These are phyloP conservation scores for Hypoxylon intermedium DNA, from an alignment of 495 filamentous ascomycete species.

Conservation along the genomic window DNA sequence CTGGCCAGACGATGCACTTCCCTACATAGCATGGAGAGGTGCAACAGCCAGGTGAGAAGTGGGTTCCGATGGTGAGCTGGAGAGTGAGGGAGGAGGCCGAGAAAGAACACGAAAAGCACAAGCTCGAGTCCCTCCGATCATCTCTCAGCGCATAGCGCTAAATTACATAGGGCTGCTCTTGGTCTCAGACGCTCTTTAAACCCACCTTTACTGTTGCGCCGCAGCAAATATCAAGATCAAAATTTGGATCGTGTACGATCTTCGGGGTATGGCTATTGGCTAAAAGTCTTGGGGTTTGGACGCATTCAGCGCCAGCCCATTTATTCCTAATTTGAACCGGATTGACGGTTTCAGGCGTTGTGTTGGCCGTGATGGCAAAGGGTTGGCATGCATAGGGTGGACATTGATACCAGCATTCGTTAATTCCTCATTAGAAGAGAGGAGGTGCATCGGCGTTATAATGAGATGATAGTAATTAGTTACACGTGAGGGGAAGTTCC, in stretches of 20 bases:
- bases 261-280: conserved; percentile 14
- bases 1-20: conserved; percentile 38
- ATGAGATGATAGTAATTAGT: conserved; percentile 1
- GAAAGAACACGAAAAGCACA: conserved; percentile 31
- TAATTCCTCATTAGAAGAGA: not conserved
- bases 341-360: not conserved
- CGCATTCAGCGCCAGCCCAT: not conserved
- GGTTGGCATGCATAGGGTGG: not conserved
- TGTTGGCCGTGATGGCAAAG: not conserved
- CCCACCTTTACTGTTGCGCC: conserved; percentile 18
- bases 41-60: conserved; percentile 36
- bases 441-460: conserved; percentile 14
- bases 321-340: not conserved
- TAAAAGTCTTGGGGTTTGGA: not conserved
- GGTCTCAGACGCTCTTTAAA: conserved; percentile 3
- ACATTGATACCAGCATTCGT: conserved; percentile 20
- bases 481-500: not conserved
- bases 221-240: conserved; percentile 6
- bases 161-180: conserved; percentile 1
- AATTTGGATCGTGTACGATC: conserved; percentile 13
- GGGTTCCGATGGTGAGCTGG: conserved; percentile 35
- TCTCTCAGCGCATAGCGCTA: conserved; percentile 8
- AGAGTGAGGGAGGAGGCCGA: conserved; percentile 33
- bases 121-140: conserved; percentile 19
- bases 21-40: conserved; percentile 35